Percentiles rank a stretch among this genome's conserved stretches.
These are phyloP conservation scores for Heritiera fomes DNA, from an alignment of 345 rosid genomes.

Conservation along the genomic window DNA sequence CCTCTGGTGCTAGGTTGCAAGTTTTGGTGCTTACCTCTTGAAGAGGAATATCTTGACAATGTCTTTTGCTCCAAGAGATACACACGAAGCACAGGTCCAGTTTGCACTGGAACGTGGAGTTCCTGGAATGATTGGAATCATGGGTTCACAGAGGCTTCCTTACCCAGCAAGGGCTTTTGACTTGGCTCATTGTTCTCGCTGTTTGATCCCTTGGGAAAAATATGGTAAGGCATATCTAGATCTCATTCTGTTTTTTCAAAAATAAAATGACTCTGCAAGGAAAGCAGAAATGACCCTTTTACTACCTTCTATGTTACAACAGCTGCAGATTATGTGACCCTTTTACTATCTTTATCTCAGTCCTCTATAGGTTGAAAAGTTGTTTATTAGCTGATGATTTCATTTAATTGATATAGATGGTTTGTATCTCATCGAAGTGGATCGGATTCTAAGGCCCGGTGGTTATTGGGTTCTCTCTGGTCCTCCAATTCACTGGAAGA, in stretches of 20 bases:
- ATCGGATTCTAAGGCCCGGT: slow-evolving; percentile 88
- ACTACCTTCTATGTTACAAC: neutral
- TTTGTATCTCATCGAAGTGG: slow-evolving; percentile 81
- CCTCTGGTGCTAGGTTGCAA: slow-evolving; percentile 61
- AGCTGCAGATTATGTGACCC: neutral
- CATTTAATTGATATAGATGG: slow-evolving; percentile 52
- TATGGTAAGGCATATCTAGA: slow-evolving; percentile 44
- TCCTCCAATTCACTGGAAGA: slow-evolving; percentile 91
- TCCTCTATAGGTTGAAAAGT: neutral
- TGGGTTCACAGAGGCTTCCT: slow-evolving; percentile 86
- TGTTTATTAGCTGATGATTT: slow-evolving; percentile 19
- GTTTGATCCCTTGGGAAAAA: slow-evolving; percentile 83
- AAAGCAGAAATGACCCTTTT: neutral
- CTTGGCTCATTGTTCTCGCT: slow-evolving; percentile 97
- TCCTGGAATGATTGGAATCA: slow-evolving; percentile 86
- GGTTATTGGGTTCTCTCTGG: slow-evolving; percentile 98
- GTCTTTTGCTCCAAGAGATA: slow-evolving; percentile 97
- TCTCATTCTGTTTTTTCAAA: neutral
- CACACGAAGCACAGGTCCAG: slow-evolving; percentile 96
- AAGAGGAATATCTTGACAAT: slow-evolving; percentile 73
- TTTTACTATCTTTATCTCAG: neutral
- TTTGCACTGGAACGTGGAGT: slow-evolving; percentile 98
- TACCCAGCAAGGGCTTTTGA: slow-evolving; percentile 97
- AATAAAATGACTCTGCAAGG: neutral
- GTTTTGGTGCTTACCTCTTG: slow-evolving; percentile 92